Evolutionary conservation across 306 rosid species (phyloP), one percentile per base, ranked within the genome.

Genomic region (Acacia confusa): DNA sequence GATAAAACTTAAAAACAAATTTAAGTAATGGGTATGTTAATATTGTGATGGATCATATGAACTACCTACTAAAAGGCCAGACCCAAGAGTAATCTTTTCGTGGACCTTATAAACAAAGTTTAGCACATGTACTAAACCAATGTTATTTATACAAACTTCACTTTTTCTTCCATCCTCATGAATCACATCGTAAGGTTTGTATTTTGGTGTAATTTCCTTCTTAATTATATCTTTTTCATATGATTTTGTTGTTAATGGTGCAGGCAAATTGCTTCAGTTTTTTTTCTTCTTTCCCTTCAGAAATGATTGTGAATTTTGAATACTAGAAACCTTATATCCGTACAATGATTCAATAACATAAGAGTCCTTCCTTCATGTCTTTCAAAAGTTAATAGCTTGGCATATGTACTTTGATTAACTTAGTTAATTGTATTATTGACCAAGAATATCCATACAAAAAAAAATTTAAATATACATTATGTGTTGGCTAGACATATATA

Each of bases 1-100:
- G 25, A 67, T 0, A 20, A 67, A 61, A 11, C 67, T 61, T 61
- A 11, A 3, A 27, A 60, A 60, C 34, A 10, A 60, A 34, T 10
- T 61, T 61, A 60, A 27, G 13, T 38, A 36, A 55, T 55, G n/a
- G 41, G 15, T 41, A 41, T 16, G n/a, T 20, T 20, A 41, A n/a
- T 40, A 1, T 69, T 40, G 52, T 70, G 82, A 78, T 83, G 75
- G 16, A 84, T 88, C 94, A 91, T 90, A 72, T 82, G 88, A 80
- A 34, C 86, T 73, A 83, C 89, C 94, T 90, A 92, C 89, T 88
- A 73, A 83, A 87, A 25, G 71, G 71, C 34, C 66, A 71, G 82
- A 58, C 66, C 41, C 82, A 85, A 70, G 88, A 82, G 41, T 83
- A 73, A 81, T 94, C 97, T 92, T 94, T 92, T 80, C 90, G 81